Evolutionary conservation across 176 grass and related monocot species (phyloP).

Genomic region (Oryza meyeriana): DNA sequence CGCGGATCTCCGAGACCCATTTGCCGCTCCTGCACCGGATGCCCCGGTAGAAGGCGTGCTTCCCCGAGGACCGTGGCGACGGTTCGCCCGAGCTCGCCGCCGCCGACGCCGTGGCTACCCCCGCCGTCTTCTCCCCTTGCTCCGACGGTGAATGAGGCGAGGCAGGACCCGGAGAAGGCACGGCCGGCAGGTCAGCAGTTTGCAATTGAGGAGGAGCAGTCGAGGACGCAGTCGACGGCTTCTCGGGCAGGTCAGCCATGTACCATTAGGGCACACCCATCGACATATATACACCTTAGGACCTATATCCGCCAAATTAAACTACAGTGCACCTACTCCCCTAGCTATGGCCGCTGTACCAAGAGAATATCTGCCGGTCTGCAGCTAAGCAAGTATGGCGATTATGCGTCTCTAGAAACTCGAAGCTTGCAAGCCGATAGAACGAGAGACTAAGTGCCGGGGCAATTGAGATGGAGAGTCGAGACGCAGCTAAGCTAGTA

Average conservation of each 20-base stretch:
- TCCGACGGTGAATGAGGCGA: conserved; percentile 17
- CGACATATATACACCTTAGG: not conserved
- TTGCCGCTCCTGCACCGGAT: conserved; percentile 86
- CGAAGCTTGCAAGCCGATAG: not conserved
- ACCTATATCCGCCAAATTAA: conserved; percentile 13
- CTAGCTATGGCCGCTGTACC: conserved; percentile 18
- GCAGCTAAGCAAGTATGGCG: not conserved
- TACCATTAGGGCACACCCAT: conserved; percentile 46
- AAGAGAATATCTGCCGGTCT: not conserved
- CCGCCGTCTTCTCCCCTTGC: not conserved
- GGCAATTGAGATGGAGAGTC: not conserved
- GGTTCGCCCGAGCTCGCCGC: conserved; percentile 44
- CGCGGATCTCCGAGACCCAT: conserved; percentile 98
- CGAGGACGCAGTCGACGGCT: not conserved
- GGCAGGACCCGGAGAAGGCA: conserved; percentile 8
- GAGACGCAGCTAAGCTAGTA: not conserved
- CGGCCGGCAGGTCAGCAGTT: not conserved
- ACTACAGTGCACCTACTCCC: conserved; percentile 33
- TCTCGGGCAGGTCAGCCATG: conserved; percentile 39
- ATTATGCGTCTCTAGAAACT: not conserved
- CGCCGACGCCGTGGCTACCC: not conserved
- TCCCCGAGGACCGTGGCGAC: conserved; percentile 39
- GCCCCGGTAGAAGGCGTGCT: conserved; percentile 79
- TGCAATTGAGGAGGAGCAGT: conserved; percentile 18
- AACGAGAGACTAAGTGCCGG: not conserved